Evolutionary conservation across 179 eudicot species (phyloP), one percentile per base, ranked within the genome.

Genomic region (Patellifolia procumbens): DNA sequence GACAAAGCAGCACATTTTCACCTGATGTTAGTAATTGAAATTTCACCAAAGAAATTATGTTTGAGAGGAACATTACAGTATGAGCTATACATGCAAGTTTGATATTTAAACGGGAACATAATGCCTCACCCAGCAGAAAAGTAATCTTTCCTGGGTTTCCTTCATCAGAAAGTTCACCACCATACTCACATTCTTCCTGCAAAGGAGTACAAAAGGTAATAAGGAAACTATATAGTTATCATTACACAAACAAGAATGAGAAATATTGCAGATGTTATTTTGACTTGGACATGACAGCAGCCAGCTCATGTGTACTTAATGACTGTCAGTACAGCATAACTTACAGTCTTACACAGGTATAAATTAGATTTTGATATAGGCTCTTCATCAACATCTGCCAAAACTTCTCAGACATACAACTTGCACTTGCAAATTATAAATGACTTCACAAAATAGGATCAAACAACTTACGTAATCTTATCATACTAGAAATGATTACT

Each of bases 91-190:
- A 75, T 51, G 73, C 62, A n/a, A 51, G 71, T 56, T 53, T 22
- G 35, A 76, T 64, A 66, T 45, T 70, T 51, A 43, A 59, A 70
- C 48, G 37, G 66, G 68, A 77, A 11, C n/a, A 46, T 51, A 77
- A 81, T 51, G 43, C 42, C 90, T 89, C 72, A 94, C 98, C 98
- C 98, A 94, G 76, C 90, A 88, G 69, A 94, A 94, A 20, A 86
- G 90, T 81, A 94, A 80, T 73, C 81, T 83, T 28, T 74, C 16
- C 82, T 82, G 83, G 58, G 67, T 71, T 15, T 80, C 67, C 68
- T 90, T 85, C 92, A 94, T 76, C 71, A 94, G 91, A 84, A 88
- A 92, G 78, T 94, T 87, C 74, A 92, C 74, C 78, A 86, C 87
- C 37, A 45, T 72, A 45, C 85, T 83, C 68, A 90, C 81, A 71